Evolutionary conservation across 2,329 filamentous ascomycete genomes (phyloP), one percentile per base, ranked within the genome.

Genomic region (Macrophomina phaseolina): DNA sequence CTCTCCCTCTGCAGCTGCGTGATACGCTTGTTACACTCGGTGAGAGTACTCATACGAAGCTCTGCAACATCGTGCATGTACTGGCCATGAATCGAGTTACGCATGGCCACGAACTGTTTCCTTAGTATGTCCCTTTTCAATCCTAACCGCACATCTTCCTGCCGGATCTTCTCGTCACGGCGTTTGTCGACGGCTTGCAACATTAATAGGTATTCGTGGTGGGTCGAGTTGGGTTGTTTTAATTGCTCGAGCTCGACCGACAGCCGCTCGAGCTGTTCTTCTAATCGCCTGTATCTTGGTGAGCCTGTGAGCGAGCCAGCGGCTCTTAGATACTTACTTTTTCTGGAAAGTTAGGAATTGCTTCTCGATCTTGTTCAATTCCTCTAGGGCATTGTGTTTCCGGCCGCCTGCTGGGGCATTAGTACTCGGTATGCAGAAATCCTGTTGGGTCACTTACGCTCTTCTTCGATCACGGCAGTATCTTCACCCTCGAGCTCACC

Each of bases 1-100:
- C 95, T 89, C 75, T 97, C 93, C 71, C 92, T 90, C 77, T 98
- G 94, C 67, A 98, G 92, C 71, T 94, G 90, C 79, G 97, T 97
- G 86, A 94, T 97, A 71, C 95, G 90, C 77, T 93, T 89, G 73
- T 95, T 94, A 67, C 97, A 88, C 67, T 90, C 85, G 69, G 94
- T 91, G 36, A 98, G 84, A 53, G 91, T 87, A 65, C 86, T 86
- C 77, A 98, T 94, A 68, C 95, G 89, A 70, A 91, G 86, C 74
- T 97, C 92, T 65, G 95, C 89, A 40, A 94, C 87, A 56, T 66
- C 65, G 42, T 67, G 55, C 42, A 36, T 48, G n/a, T 38, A 67
- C n/a, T 67, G 65, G 30, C 49, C 48, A 28, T 56, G 56, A n/a
- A 67, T 46, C 28, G 65, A 53, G 30, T 60, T 60, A 18, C 65